phyloP scores from a whole-genome alignment of 306 rosid species.

The Purshia tridentata region DNA sequence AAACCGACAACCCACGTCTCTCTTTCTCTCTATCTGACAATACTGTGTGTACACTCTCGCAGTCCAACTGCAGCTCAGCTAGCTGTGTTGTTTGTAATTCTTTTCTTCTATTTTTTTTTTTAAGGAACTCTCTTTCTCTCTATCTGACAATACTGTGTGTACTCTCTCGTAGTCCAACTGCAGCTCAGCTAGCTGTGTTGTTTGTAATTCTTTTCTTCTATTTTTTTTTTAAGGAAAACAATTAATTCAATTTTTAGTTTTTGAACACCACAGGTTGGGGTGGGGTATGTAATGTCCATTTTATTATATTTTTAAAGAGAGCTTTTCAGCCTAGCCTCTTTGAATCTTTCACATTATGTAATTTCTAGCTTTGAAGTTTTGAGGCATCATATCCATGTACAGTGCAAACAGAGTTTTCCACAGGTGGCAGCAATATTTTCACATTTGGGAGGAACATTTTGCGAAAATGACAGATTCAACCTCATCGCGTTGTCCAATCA shows the following conservation, averaged over 20 bases:
- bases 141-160: background rate
- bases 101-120: no score
- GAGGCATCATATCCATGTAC: no score
- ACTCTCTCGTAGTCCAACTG: constrained; percentile 1
- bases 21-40: background rate
- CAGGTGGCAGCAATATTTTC: no score
- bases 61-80: background rate
- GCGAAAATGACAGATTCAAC: no score
- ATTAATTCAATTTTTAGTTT: no score
- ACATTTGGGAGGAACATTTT: no score
- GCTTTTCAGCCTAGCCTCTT: background rate
- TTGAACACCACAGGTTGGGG: no score
- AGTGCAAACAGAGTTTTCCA: no score
- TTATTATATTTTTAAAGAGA: background rate
- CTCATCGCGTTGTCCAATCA: no score
- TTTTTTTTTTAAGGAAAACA: no score
- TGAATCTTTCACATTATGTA: background rate
- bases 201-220: no score
- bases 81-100: background rate
- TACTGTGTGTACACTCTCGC: background rate
- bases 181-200: background rate
- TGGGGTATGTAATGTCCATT: background rate
- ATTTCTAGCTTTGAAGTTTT: background rate
- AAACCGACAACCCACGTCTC: constrained; percentile 20
- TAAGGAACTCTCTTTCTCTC: background rate